Evolutionary conservation across 1,139 yeast species (phyloP).

Genomic region (Suhomyces wounanorum): DNA sequence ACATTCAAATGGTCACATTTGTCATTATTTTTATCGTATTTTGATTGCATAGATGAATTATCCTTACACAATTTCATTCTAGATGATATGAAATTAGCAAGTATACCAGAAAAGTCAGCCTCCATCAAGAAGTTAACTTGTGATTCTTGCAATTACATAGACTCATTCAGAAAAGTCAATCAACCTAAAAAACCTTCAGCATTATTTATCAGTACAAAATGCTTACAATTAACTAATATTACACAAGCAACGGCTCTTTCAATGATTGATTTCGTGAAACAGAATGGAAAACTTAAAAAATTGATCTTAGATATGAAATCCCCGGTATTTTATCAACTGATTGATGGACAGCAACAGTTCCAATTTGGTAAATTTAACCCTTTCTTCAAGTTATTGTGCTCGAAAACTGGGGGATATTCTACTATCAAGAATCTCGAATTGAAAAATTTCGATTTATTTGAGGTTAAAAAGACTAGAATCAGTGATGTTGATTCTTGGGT

Average conservation of each 20-base stretch:
- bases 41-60: constrained; percentile 47
- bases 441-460: constrained; percentile 38
- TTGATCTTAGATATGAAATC: constrained; percentile 53
- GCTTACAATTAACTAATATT: constrained; percentile 39
- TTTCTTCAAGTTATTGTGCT: constrained; percentile 47
- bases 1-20: constrained; percentile 38
- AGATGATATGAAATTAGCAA: constrained; percentile 33
- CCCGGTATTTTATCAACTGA: constrained; percentile 41
- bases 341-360: constrained; percentile 22
- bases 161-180: constrained; percentile 20
- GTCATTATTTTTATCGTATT: constrained; percentile 37
- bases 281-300: constrained; percentile 27
- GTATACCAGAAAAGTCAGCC: constrained; percentile 12
- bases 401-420: constrained; percentile 38
- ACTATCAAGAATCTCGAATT: constrained; percentile 30
- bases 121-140: constrained; percentile 25
- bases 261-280: constrained; percentile 44
- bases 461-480: constrained; percentile 21
- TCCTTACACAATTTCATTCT: constrained; percentile 50
- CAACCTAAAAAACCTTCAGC: constrained; percentile 11
- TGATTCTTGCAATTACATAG: constrained; percentile 29
- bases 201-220: constrained; percentile 39
- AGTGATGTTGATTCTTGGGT: constrained; percentile 17
- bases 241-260: constrained; percentile 49
- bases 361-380: constrained; percentile 41